These are phyloP conservation scores for Xanthoparmelia taractica DNA, from an alignment of 495 filamentous ascomycete genomes.

Conservation along the genomic window DNA sequence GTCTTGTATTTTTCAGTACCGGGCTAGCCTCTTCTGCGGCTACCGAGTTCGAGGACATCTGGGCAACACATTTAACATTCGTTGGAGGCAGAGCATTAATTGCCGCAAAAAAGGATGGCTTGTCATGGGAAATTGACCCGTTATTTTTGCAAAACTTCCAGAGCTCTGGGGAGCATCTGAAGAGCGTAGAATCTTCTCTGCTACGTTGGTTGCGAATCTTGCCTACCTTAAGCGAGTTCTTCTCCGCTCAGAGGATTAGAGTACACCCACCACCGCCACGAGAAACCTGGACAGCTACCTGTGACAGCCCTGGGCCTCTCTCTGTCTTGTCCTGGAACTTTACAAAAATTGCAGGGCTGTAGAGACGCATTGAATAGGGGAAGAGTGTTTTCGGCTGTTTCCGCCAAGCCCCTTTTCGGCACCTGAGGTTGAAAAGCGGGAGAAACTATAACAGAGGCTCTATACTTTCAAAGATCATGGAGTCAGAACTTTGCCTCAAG, in stretches of 20 bases:
- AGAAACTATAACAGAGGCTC: background rate
- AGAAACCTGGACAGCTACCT: background rate
- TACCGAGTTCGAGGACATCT: background rate
- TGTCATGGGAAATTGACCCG: background rate
- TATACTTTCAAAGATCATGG: background rate
- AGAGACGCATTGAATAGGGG: background rate
- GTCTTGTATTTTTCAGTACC: background rate
- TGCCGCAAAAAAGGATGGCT: background rate
- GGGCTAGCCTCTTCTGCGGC: constrained; percentile 1
- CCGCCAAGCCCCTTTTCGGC: background rate
- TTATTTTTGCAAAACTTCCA: background rate
- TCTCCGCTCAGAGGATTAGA: background rate
- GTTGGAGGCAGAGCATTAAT: background rate
- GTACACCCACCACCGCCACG: background rate
- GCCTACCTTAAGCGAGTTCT: background rate
- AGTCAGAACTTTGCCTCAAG: background rate
- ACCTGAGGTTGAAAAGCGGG: background rate
- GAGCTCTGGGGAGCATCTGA: background rate
- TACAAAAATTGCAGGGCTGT: background rate
- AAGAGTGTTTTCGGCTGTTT: background rate
- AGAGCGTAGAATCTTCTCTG: background rate
- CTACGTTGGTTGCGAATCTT: background rate
- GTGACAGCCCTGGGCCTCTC: background rate
- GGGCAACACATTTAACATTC: background rate
- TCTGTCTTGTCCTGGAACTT: background rate